Evolutionary conservation across 306 rosid genomes (phyloP).

Genomic region (Prunus campanulata): DNA sequence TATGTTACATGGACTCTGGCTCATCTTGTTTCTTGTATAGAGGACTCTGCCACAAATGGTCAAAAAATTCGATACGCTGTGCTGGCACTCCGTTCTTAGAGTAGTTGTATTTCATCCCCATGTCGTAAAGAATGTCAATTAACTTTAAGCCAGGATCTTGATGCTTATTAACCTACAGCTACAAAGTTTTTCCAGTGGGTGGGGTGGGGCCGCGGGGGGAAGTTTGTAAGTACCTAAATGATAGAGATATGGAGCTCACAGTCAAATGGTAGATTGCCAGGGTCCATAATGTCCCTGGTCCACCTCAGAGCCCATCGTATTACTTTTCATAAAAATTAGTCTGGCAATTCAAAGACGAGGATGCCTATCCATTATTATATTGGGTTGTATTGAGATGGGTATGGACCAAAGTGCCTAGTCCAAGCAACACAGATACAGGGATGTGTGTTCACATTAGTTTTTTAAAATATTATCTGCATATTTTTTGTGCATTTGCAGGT

Average conservation of each 20-base stretch:
- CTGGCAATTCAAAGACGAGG: background rate
- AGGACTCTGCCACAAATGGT: background rate
- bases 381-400: background rate
- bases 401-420: background rate
- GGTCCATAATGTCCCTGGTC: background rate
- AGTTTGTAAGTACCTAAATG: background rate
- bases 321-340: background rate
- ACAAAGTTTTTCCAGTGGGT: background rate
- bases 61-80: background rate
- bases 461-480: conserved; percentile 17
- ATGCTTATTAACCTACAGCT: background rate
- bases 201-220: background rate
- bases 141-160: background rate
- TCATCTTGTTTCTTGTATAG: background rate
- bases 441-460: background rate
- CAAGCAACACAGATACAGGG: background rate
- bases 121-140: background rate
- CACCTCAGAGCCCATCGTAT: background rate
- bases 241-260: background rate
- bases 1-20: background rate
- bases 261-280: background rate
- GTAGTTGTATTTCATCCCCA: background rate
- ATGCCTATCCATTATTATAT: background rate
- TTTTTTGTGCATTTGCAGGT: conserved; percentile 52
- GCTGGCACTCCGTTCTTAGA: background rate